Evolutionary conservation across 1,139 yeast genomes (phyloP).

Genomic region (Yamadazyma atlantica): DNA sequence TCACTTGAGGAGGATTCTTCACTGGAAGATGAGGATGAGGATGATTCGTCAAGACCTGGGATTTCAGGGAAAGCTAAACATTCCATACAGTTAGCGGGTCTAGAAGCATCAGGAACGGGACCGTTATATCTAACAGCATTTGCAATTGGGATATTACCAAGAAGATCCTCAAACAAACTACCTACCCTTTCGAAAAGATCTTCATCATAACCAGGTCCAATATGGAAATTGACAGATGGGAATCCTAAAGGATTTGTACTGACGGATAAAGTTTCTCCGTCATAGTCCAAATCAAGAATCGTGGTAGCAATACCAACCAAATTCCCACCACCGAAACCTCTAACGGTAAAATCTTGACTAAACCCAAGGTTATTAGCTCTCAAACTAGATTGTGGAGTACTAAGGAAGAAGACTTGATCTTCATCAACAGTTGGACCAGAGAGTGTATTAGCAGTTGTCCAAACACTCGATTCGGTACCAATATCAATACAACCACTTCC

Average conservation of each 20-base stretch:
- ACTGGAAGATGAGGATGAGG: slow-evolving; percentile 3
- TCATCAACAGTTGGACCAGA: slow-evolving; percentile 13
- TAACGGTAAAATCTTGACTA: slow-evolving; percentile 24
- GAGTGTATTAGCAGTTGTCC: slow-evolving; percentile 19
- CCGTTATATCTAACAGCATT: slow-evolving; percentile 19
- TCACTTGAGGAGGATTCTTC: slow-evolving; percentile 3
- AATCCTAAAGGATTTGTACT: slow-evolving; percentile 4
- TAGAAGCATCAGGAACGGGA: slow-evolving; percentile 13
- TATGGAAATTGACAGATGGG: slow-evolving; percentile 14
- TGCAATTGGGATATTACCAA: slow-evolving; percentile 8
- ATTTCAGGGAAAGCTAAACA: slow-evolving; percentile 13
- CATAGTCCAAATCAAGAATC: slow-evolving; percentile 12
- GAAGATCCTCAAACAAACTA: slow-evolving; percentile 11
- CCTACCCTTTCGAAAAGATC: slow-evolving; percentile 10
- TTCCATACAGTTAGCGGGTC: slow-evolving; percentile 11
- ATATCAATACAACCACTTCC: too few species aligned
- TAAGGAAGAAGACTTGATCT: slow-evolving; percentile 24
- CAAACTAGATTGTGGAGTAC: slow-evolving; percentile 18
- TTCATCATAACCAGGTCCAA: slow-evolving; percentile 22
- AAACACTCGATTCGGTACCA: slow-evolving; percentile 24
- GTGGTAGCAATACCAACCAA: slow-evolving; percentile 22
- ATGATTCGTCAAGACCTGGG: slow-evolving; percentile 11
- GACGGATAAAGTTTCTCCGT: slow-evolving; percentile 12
- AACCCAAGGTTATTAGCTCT: slow-evolving; percentile 19
- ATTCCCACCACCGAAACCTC: slow-evolving; percentile 34